Evolutionary conservation across 2,329 filamentous ascomycete species (phyloP).

Genomic region (Penicillium sp.): DNA sequence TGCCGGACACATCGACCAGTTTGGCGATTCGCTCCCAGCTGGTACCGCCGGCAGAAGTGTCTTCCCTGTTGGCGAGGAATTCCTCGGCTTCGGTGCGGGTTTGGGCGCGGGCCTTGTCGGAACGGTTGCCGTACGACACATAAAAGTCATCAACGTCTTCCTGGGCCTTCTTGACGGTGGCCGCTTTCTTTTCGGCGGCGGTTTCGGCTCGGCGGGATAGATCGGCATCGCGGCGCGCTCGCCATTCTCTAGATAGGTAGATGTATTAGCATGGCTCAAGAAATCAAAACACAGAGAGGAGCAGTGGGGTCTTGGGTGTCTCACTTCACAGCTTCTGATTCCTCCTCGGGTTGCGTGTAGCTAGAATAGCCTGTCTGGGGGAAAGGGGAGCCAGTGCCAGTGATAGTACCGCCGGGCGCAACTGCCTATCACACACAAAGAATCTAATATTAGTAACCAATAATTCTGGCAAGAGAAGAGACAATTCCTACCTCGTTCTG

Average conservation of each 20-base stretch:
- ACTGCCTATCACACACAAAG: conserved; percentile 52
- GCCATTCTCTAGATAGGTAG: conserved; percentile 63
- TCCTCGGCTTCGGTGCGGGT: conserved; percentile 89
- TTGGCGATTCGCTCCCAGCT: conserved; percentile 99
- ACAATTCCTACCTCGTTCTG: conserved; percentile 61
- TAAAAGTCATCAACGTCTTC: conserved; percentile 98
- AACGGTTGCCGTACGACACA: conserved; percentile 98
- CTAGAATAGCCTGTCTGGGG: conserved; percentile 48
- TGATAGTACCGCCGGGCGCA: conserved; percentile 74
- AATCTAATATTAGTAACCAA: conserved; percentile 16
- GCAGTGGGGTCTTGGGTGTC: conserved; percentile 10
- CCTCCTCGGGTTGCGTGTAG: conserved; percentile 65
- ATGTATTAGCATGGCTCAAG: not conserved
- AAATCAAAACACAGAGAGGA: not conserved
- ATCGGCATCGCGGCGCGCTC: conserved; percentile 78
- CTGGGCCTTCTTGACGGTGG: conserved; percentile 84
- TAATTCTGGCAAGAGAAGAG: not conserved
- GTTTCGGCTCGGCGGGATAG: conserved; percentile 81
- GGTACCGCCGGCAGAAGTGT: conserved; percentile 89
- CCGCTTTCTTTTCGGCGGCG: conserved; percentile 74
- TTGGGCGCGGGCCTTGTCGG: conserved; percentile 87
- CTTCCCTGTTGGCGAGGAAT: conserved; percentile 82
- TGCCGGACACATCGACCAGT: conserved; percentile 93
- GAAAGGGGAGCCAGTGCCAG: conserved; percentile 61
- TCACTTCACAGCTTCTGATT: conserved; percentile 76